Base-by-base conservation (phyloP, 1,284 basidiomycete genomes). In the Ceratobasidium sp. region DNA sequence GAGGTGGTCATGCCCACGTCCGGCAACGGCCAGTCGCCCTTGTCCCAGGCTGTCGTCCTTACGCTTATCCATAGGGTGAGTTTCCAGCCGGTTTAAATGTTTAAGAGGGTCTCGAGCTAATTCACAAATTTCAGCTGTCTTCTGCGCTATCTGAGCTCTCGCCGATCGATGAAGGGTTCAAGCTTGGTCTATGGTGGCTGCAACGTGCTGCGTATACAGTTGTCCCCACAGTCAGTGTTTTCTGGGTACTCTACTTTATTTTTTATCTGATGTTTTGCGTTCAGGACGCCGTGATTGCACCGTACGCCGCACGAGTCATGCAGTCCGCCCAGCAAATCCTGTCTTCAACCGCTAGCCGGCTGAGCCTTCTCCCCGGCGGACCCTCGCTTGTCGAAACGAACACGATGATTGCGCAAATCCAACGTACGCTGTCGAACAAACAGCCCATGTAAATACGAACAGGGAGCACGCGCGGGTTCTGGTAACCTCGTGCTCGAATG, bases 151-250 rank as follows among this genome's bases (percentile, higher is more conserved):
- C 89, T 64, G 91, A 93, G 78, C 88, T 86, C 4, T 85, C 89
- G 21, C 89, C 92, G 8, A 84, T 85, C 55, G 92, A 93, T 74
- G 92, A 93, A 77, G 81, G 85, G 6, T 92, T 92, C 85, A 92
- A 92, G 80, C 86, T 86, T 18, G 87, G 89, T 6, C 81, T 93
- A 71, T 93, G 92, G 91, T 93, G 92, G 92, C 80, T 93, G 76
- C 91, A 92, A 78, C 88, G 92, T 71, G 84, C 89, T 41, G 83
- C 90, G 4, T 82, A 85, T 21, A 83, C 88, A 48, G 84, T 93
- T 74, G 90, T 90, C 78, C 88, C 91, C 70, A 88, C 88, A 76
- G 90, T 90, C 79, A 39, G 85, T 83, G 23, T 57, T 48, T 30
- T 61, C 26, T 23, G n/a, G 30, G 18, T 72, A 59, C n/a, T 34